Evolutionary conservation across 2,329 filamentous ascomycete genomes (phyloP), one percentile per base, ranked within the genome.

Genomic region (Colletotrichum brevisporum): DNA sequence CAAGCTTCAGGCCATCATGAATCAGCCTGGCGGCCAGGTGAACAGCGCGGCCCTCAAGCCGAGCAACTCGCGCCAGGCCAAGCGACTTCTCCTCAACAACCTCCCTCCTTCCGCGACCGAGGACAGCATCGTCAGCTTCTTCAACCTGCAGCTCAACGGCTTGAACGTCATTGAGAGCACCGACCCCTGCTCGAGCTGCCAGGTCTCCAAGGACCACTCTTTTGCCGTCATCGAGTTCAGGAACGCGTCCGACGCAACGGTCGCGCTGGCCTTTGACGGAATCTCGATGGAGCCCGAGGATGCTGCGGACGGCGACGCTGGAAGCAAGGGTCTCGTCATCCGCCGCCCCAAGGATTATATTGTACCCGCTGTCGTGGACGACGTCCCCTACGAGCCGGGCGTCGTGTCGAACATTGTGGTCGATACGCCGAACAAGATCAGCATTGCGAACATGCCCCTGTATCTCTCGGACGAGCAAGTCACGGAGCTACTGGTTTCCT

Each of bases 101-200:
- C 81, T 99, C 15, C 92, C 95, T 2, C 76, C 87, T 2, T 87
- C 85, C 26, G 87, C 88, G n/a, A 93, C 89, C 15, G 94, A 97
- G 69, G 95, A 97, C 61, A 84, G 83, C 71, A 79, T 99, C 48
- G 83, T 92, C 69, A 87, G 90, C 24, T 99, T 98, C 83, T 98
- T 99, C 87, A 99, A 99, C 77, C 86, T 97, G 26, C 95, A 98
- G 79, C 88, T 99, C 59, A 98, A 99, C 75, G 94, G 95, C n/a
- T 84, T 99, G 54, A 99, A 99, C 75, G 92, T 98, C 43, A 90
- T 97, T 60, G 91, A 94, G 73, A 91, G 89, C 72, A 88, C 89
- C 54, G 95, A 98, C 75, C 95, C 95, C 43, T 98, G 96, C 78
- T 86, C 94, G 60, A 91, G 92, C 8, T 94, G 92, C 45, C 93